Evolutionary conservation across 176 grass and related monocot species (phyloP), one percentile per base, ranked within the genome.

Genomic region (Oryza australiensis): DNA sequence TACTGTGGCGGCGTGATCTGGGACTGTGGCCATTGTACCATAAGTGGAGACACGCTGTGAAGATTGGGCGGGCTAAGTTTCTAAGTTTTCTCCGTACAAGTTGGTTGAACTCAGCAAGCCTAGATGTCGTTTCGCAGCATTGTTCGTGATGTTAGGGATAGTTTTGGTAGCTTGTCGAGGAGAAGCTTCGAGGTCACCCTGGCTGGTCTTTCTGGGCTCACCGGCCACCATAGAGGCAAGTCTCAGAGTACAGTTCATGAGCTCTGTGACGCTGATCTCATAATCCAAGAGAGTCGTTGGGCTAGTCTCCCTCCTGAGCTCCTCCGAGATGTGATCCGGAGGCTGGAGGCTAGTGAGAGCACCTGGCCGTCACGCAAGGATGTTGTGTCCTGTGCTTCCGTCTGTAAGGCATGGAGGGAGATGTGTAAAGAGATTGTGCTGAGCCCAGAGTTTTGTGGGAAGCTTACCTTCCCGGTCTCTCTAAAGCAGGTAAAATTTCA

Each of bases 401-500:
- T 99, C 24, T 99, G 97, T 13, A 83, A 84, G 66, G 90, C 89
- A 1, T 99, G 97, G 97, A 94, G 91, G 85, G 97, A 92, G 75
- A 94, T 96, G 91, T 99, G 97, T 78, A 87, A 84, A 66, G 97
- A 99, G 85, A 90, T 96, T 24, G 93, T 99, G 66, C 83, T 85
- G 28, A 94, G 84, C 81, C 97, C 97, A 0, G 97, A 99, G 62
- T 88, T 99, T 20, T 84, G 82, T 64, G 93, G 89, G 51, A 95
- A 95, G 87, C 88, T 99, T 67, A 99, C 97, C 75, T 99, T 99
- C 74, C 97, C 97, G 3, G 74, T 99, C 0, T 99, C 97, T 73
- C 74, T 99, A 5, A 99, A 99, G 76, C 97, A 96, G 97, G 97
- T 99, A 68, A 55, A n/a, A 1, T 24, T 78, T 66, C 35, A 9